Conservation (phyloP, 805 yeast genomes). For the Wickerhamiella kazuoi region DNA sequence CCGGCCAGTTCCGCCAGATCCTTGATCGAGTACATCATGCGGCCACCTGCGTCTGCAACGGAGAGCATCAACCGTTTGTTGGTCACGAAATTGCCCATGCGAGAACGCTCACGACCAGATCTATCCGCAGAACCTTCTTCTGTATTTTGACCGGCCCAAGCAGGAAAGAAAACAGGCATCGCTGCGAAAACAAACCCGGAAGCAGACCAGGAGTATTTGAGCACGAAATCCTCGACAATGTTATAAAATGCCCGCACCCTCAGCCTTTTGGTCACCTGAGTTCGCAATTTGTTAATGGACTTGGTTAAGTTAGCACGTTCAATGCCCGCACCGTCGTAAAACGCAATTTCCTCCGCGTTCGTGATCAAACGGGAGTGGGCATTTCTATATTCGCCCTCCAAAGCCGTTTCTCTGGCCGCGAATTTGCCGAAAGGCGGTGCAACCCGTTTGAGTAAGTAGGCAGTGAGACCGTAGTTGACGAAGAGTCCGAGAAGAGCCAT, state of each 20-base stretch:
- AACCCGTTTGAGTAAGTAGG: constrained; percentile 46
- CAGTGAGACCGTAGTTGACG: constrained; percentile 63
- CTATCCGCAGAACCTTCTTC: constrained; percentile 6
- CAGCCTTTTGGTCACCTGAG: constrained; percentile 37
- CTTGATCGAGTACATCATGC: constrained; percentile 86
- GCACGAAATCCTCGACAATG: constrained; percentile 64
- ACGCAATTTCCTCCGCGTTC: constrained; percentile 86
- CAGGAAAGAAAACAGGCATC: constrained; percentile 61
- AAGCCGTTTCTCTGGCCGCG: constrained; percentile 50
- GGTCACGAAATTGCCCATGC: constrained; percentile 76
- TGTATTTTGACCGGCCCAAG: constrained; percentile 18
- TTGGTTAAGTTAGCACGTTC: constrained; percentile 51
- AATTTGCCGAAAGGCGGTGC: constrained; percentile 78
- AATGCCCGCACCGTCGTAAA: constrained; percentile 71
- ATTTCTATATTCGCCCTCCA: constrained; percentile 80
- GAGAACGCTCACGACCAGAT: constrained; percentile 18
- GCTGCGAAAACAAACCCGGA: constrained; percentile 85
- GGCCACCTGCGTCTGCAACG: constrained; percentile 86
- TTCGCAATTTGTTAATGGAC: constrained; percentile 39
- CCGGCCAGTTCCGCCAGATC: constrained; percentile 86
- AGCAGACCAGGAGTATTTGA: constrained; percentile 89
- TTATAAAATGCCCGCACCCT: constrained; percentile 48
- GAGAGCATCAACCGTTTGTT: constrained; percentile 81
- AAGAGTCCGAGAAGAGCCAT: constrained; percentile 73
- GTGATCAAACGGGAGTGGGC: constrained; percentile 71